These are phyloP conservation scores for Huntiella omanensis DNA, from an alignment of 2,329 filamentous ascomycete genomes.

Conservation along the genomic window DNA sequence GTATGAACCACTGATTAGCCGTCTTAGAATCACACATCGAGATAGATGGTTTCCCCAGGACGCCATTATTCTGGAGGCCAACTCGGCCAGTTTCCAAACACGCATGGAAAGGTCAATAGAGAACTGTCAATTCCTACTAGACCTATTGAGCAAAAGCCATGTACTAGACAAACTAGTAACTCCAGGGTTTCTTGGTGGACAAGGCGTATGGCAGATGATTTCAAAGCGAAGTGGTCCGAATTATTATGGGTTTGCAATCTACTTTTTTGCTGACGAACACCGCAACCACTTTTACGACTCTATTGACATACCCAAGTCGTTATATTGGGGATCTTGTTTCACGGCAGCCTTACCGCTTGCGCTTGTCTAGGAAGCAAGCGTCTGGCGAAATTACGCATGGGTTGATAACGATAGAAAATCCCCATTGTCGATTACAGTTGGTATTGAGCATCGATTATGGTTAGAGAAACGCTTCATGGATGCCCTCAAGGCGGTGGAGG, in stretches of 20 bases:
- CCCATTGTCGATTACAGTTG: not conserved
- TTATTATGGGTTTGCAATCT: conserved; percentile 23
- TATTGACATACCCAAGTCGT: conserved; percentile 28
- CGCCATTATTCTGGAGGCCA: conserved; percentile 19
- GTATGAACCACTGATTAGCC: conserved; percentile 20
- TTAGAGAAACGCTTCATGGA: not conserved
- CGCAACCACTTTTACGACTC: conserved; percentile 29
- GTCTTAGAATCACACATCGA: conserved; percentile 12
- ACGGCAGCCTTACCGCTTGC: conserved; percentile 20
- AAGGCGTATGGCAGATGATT: no score
- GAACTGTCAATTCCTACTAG: conserved; percentile 15
- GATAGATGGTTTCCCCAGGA: conserved; percentile 15
- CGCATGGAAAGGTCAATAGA: conserved; percentile 17
- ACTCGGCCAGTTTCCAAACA: conserved; percentile 21
- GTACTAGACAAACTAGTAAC: not conserved
- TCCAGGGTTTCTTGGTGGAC: no score
- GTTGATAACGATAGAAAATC: not conserved
- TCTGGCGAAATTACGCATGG: not conserved
- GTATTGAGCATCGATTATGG: conserved; percentile 1
- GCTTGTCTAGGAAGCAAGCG: not conserved
- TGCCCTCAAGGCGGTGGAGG: not conserved
- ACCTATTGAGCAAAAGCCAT: conserved; percentile 14
- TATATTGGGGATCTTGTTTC: conserved; percentile 31
- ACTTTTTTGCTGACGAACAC: conserved; percentile 20
- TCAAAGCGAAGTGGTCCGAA: not conserved